Evolutionary conservation across 176 grass and related monocot species (phyloP).

Genomic region (Raddia distichophylla): DNA sequence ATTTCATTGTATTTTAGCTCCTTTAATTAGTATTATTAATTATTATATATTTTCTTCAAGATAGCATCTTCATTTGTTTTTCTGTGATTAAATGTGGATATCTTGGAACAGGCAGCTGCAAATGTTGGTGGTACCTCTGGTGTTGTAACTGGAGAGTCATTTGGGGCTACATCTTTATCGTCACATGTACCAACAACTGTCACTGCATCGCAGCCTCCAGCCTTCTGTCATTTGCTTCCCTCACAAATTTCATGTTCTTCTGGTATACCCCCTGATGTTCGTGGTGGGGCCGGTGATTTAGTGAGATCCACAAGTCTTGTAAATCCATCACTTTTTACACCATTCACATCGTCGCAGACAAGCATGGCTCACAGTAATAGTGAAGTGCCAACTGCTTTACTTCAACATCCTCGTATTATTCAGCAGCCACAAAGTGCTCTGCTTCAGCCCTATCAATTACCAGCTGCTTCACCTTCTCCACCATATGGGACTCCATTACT

Average conservation of each 20-base stretch:
- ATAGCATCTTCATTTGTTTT: neutral
- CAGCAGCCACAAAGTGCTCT: conserved; percentile 54
- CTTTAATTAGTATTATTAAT: neutral
- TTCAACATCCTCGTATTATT: conserved; percentile 44
- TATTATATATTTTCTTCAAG: conserved; percentile 23
- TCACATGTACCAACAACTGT: conserved; percentile 28
- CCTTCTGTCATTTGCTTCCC: conserved; percentile 39
- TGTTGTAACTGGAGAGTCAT: conserved; percentile 34
- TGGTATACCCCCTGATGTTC: conserved; percentile 32
- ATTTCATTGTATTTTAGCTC: neutral
- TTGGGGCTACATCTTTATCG: conserved; percentile 33
- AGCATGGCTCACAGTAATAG: conserved; percentile 35
- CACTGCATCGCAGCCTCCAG: conserved; percentile 12
- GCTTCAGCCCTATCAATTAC: conserved; percentile 62
- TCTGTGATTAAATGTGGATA: conserved; percentile 22
- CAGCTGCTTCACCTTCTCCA: conserved; percentile 46
- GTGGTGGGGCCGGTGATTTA: conserved; percentile 32
- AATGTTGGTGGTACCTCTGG: conserved; percentile 35
- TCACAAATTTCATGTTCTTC: conserved; percentile 36
- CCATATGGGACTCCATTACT: conserved; percentile 59
- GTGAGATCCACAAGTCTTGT: conserved; percentile 40
- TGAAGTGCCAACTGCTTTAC: conserved; percentile 44
- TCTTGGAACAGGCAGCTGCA: conserved; percentile 46
- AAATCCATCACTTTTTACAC: conserved; percentile 62
- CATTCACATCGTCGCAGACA: conserved; percentile 41